These are phyloP conservation scores for Nitzschia sp. DNA, from an alignment of 108 stramenopile species.

Conservation along the genomic window DNA sequence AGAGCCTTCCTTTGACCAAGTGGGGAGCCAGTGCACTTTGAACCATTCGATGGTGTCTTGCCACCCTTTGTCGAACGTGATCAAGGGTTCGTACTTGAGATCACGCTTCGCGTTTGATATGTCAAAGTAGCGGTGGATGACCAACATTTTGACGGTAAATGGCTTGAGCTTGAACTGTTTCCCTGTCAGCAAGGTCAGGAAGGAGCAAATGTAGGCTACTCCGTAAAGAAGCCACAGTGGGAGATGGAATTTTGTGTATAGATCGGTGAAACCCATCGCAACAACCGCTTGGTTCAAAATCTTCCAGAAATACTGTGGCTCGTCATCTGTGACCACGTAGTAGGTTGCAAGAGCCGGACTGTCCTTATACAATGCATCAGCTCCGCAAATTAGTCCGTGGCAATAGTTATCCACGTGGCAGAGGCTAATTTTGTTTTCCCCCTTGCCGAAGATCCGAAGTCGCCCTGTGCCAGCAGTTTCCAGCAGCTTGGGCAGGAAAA, in stretches of 20 bases:
- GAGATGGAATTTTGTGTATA: constrained; percentile 81
- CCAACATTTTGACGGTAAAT: constrained; percentile 93
- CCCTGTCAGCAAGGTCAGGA: constrained; percentile 61
- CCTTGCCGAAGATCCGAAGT: constrained; percentile 92
- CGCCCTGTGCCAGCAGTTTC: constrained; percentile 85
- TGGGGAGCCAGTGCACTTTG: constrained; percentile 90
- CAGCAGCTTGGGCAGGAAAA: constrained; percentile 92
- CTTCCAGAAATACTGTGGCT: constrained; percentile 89
- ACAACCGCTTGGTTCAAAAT: constrained; percentile 85
- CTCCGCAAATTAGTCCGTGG: constrained; percentile 92
- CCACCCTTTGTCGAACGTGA: constrained; percentile 92
- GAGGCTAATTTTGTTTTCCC: constrained; percentile 88
- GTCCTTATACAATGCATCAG: constrained; percentile 74
- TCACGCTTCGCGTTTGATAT: constrained; percentile 87
- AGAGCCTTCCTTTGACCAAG: constrained; percentile 27
- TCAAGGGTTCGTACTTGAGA: constrained; percentile 88
- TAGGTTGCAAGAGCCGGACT: constrained; percentile 92
- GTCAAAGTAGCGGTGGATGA: constrained; percentile 94
- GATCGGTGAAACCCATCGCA: constrained; percentile 89
- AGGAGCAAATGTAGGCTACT: constrained; percentile 80
- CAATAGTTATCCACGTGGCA: constrained; percentile 98
- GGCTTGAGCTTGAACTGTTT: constrained; percentile 87
- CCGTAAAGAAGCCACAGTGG: constrained; percentile 77
- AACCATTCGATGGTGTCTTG: constrained; percentile 91
- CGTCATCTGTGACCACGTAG: constrained; percentile 97